Conservation (phyloP, 306 rosid genomes). For the Glycine soja region DNA sequence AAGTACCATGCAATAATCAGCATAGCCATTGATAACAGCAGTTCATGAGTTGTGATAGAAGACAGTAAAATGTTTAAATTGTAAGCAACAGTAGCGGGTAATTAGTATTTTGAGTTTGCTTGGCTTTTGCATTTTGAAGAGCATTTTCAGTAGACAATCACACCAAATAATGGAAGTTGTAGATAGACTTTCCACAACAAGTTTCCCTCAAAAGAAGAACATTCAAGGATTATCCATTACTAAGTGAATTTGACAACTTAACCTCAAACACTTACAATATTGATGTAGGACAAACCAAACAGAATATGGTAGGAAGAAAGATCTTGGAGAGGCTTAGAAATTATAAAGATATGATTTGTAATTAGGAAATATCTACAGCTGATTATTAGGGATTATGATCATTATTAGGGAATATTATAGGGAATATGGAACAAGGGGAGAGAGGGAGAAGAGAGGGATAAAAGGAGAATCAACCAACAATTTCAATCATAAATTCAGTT, state of each 20-base stretch:
- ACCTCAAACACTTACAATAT: conserved; percentile 1
- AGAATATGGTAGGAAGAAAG: conserved; percentile 13
- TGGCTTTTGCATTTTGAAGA: not conserved
- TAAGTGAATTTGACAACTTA: conserved; percentile 5
- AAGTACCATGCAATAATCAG: not conserved
- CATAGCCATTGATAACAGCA: conserved; percentile 32
- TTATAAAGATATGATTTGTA: too few relatives aligned
- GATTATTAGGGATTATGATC: too few relatives aligned
- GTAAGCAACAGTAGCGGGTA: not conserved
- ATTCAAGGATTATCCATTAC: conserved; percentile 6
- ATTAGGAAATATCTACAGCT: too few relatives aligned
- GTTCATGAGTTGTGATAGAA: not conserved
- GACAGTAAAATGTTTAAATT: not conserved
- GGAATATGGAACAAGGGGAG: conserved; percentile 14
- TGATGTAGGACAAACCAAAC: conserved; percentile 8
- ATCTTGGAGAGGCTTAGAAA: not conserved
- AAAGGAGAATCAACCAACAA: conserved; percentile 10
- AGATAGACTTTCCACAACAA: not conserved
- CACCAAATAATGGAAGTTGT: not conserved
- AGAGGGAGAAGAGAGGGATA: not conserved
- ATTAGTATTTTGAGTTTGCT: not conserved
- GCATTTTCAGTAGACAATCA: not conserved
- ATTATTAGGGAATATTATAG: not conserved
- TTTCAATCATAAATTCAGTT: conserved; percentile 13
- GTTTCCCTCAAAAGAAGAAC: conserved; percentile 20